Base-by-base conservation (phyloP, 2,329 filamentous ascomycete genomes). In the Purpureocillium lavendulum region DNA sequence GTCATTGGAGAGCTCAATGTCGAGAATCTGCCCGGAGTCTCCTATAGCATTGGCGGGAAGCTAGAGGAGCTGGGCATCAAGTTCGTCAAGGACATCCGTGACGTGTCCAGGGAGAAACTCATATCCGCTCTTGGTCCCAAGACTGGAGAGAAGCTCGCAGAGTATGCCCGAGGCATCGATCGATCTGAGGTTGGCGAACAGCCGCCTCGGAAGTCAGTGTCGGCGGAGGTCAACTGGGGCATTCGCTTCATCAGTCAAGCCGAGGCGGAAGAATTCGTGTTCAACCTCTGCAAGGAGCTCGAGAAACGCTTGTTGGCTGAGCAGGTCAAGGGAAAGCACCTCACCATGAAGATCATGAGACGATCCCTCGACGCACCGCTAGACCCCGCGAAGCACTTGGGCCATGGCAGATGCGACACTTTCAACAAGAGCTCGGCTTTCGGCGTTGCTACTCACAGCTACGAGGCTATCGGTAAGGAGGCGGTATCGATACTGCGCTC, bases 151-250 rank as follows among this genome's bases (percentile, higher is more conserved):
- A 95, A 84, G 58, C 70, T 98, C 0, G 90, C 83, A 73, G 87
- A 95, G 38, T 97, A 94, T 59, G 75, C 90, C 16, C 78, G 87
- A 6, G 92, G 92, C 3, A 87, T 97, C 36, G 92, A 98, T 60
- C 75, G 72, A 36, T 72, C 79, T 2, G 87, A 95, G 58, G 87
- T 97, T 6, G 90, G 89, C 26, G 84, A 90, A 41, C 84, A 94
- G 53, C 77, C 83, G 0, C 70, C 87, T 13, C 80, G 92, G 39
- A 98, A 97, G 56, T 97, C 90, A 0, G 87, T 98, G 0, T 97
- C 92, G 2, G 90, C 90, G 1, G 92, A 98, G 58, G 87, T 98
- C 45, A 98, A 92, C 52, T 98, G 92, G 92, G 92, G 94, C 3
- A 94, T 98, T 40, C 81, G 92, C 6, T 98, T 98, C 56, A 79